A percentile compares a stretch with the other conserved stretches of the same genome.
phyloP scores from a whole-genome alignment of 495 filamentous ascomycete genomes.

The Aspergillus coremiiformis region DNA sequence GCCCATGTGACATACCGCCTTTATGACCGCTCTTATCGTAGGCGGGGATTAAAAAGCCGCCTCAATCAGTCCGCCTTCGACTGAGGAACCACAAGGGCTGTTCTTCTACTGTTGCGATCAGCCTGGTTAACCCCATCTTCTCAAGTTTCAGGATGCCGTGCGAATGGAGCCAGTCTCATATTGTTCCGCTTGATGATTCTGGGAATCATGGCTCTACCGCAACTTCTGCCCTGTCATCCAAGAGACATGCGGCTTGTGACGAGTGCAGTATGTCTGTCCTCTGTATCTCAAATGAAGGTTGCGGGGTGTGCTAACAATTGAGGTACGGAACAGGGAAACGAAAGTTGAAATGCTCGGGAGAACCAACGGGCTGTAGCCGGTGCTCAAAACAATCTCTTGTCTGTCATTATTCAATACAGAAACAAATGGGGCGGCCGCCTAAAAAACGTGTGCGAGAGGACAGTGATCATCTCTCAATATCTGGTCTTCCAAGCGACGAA shows the following conservation, averaged over 20 bases:
- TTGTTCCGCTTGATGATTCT: neutral
- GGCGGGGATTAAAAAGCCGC: neutral
- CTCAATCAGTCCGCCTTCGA: no score
- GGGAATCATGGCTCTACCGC: conserved; percentile 5
- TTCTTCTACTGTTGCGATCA: no score
- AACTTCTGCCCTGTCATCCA: conserved; percentile 13
- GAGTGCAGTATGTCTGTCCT: conserved; percentile 34
- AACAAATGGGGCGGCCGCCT: conserved; percentile 42
- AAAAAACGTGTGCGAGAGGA: conserved; percentile 37
- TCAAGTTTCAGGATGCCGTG: conserved; percentile 7
- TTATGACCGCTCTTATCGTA: conserved; percentile 10
- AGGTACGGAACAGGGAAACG: conserved; percentile 28
- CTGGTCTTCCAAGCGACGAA: conserved; percentile 10
- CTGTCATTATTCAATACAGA: conserved; percentile 42
- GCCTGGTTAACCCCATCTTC: no score
- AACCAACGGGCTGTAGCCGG: conserved; percentile 33
- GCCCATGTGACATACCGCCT: conserved; percentile 41
- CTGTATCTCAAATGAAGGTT: neutral
- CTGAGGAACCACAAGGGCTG: no score
- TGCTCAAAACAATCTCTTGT: conserved; percentile 35
- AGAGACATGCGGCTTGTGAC: conserved; percentile 38
- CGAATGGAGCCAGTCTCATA: conserved; percentile 5
- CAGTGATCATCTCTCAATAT: conserved; percentile 18
- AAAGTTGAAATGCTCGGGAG: conserved; percentile 45
- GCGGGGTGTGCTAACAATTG: conserved; percentile 15